Evolutionary conservation across 495 filamentous ascomycete species (phyloP).

Genomic region (Neurospora africana): DNA sequence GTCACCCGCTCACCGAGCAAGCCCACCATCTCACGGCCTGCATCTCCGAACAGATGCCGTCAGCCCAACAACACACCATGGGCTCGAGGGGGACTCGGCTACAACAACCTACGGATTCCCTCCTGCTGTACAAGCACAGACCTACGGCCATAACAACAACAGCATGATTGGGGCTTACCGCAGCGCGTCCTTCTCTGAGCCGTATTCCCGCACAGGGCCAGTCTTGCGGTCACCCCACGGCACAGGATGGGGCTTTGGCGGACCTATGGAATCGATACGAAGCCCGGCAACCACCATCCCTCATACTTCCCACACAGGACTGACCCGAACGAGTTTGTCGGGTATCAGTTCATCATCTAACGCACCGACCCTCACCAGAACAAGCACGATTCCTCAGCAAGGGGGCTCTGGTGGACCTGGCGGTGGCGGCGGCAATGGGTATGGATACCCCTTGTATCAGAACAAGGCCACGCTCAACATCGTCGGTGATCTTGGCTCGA

Average conservation of each 20-base stretch:
- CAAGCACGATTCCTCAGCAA: conserved; percentile 63
- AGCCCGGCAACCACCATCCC: conserved; percentile 23
- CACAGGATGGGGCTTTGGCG: conserved; percentile 34
- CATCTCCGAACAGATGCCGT: conserved; percentile 17
- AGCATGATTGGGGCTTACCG: conserved; percentile 39
- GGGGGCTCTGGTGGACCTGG: conserved; percentile 33
- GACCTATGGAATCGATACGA: conserved; percentile 30
- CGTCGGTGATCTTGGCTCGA: conserved; percentile 68
- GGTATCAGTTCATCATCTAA: conserved; percentile 13
- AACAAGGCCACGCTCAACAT: conserved; percentile 78
- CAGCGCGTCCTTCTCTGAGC: conserved; percentile 31
- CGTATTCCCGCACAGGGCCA: conserved; percentile 34
- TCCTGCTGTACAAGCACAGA: conserved; percentile 21
- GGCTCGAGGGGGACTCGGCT: conserved; percentile 19
- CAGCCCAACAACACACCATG: conserved; percentile 20
- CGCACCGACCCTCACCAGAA: conserved; percentile 66
- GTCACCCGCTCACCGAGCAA: conserved; percentile 33
- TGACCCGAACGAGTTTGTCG: conserved; percentile 32
- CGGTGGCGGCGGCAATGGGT: conserved; percentile 47
- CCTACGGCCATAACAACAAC: conserved; percentile 28
- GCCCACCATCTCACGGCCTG: conserved; percentile 26
- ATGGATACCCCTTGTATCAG: conserved; percentile 71
- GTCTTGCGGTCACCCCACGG: conserved; percentile 39
- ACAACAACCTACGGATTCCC: conserved; percentile 41
- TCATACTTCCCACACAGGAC: conserved; percentile 18